phyloP scores from a whole-genome alignment of 805 yeast genomes.

The Komagataella phaffii region DNA sequence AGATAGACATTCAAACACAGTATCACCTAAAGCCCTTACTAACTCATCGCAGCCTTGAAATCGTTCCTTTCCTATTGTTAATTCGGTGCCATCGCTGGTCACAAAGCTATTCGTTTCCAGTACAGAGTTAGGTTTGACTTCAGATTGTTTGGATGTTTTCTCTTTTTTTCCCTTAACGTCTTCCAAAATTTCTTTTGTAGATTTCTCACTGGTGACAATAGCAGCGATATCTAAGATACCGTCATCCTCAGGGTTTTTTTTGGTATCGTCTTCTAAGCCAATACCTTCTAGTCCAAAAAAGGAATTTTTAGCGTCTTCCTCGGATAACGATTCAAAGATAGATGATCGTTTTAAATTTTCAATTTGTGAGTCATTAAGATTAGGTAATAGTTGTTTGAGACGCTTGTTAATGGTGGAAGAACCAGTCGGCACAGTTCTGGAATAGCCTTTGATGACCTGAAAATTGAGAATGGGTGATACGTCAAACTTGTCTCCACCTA shows the following conservation, averaged over 20 bases:
- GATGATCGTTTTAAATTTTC: constrained; percentile 63
- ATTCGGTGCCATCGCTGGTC: constrained; percentile 40
- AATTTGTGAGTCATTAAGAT: constrained; percentile 41
- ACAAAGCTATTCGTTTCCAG: constrained; percentile 58
- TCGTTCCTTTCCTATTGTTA: constrained; percentile 81
- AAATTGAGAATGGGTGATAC: constrained; percentile 71
- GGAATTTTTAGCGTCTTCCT: constrained; percentile 47
- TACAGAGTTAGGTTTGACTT: constrained; percentile 41
- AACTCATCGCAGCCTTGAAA: constrained; percentile 66
- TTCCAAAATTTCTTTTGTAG: constrained; percentile 34
- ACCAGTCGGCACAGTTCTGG: constrained; percentile 28
- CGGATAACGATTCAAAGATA: constrained; percentile 69
- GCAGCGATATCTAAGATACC: constrained; percentile 84
- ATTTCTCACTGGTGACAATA: constrained; percentile 63
- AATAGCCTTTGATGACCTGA: constrained; percentile 25
- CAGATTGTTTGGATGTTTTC: constrained; percentile 5
- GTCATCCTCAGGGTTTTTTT: constrained; percentile 29
- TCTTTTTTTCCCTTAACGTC: constrained; percentile 11
- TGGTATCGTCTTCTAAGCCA: constrained; percentile 7
- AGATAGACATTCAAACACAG: constrained; percentile 37
- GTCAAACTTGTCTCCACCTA: constrained; percentile 68
- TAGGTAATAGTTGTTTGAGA: constrained; percentile 42
- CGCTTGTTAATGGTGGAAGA: constrained; percentile 48
- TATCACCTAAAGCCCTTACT: constrained; percentile 37
- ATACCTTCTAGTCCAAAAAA: constrained; percentile 44